Percentiles rank a stretch among this genome's conserved stretches.
These are phyloP conservation scores for Skeletonema grethae DNA, from an alignment of 108 stramenopile genomes.

Conservation along the genomic window DNA sequence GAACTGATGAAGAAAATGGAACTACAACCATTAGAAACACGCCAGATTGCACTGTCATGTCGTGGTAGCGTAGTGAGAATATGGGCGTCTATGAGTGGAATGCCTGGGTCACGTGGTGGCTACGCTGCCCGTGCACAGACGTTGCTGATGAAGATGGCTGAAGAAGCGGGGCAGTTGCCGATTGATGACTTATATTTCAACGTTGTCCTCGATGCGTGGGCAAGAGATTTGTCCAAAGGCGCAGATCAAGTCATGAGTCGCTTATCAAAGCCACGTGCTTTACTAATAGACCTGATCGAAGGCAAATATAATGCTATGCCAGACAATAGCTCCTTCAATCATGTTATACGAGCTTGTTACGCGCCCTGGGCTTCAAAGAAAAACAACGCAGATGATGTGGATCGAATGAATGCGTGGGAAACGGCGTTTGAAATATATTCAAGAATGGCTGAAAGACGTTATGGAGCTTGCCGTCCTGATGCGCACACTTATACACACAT, in stretches of 20 bases:
- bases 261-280: slow-evolving; percentile 25
- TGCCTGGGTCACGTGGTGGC: not conserved
- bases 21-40: slow-evolving; percentile 21
- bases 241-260: slow-evolving; percentile 5
- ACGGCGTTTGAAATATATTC: slow-evolving; percentile 23
- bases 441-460: slow-evolving; percentile 25
- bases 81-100: slow-evolving; percentile 28
- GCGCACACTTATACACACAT: slow-evolving; percentile 43
- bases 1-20: slow-evolving; percentile 18
- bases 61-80: slow-evolving; percentile 22
- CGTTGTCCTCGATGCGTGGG: slow-evolving; percentile 42
- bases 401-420: slow-evolving; percentile 19
- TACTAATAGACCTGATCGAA: slow-evolving; percentile 24
- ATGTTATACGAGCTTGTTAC: slow-evolving; percentile 42
- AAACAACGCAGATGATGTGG: not conserved
- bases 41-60: slow-evolving; percentile 24
- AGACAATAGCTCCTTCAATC: slow-evolving; percentile 46
- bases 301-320: slow-evolving; percentile 31
- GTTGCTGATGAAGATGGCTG: slow-evolving; percentile 29
- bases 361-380: slow-evolving; percentile 29
- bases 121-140: slow-evolving; percentile 29
- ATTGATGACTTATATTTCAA: slow-evolving; percentile 37
- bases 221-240: slow-evolving; percentile 23
- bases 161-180: slow-evolving; percentile 12
- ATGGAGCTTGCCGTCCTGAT: slow-evolving; percentile 22